Base-by-base conservation (phyloP, 108 stramenopile species). In the Aureococcus anophagefferens region DNA sequence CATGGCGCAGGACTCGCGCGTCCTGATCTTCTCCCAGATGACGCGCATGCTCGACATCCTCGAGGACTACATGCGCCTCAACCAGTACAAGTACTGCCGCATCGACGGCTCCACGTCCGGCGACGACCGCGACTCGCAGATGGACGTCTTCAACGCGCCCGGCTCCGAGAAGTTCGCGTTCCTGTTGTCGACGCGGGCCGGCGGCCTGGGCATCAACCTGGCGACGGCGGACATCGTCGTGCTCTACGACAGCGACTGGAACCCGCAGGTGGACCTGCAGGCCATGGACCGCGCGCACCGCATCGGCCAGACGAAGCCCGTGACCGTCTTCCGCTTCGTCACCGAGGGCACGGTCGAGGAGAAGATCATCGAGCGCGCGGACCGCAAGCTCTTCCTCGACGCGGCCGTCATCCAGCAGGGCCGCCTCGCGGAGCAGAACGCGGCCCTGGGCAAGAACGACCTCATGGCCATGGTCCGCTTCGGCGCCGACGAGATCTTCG, bases 371-470 rank as follows among this genome's bases (percentile, higher is more conserved):
- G 96, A 99, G 79, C 87, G 98, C 33, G 98, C 98, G 4, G 96
- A 97, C 76, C 84, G 91, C 34, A 99, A 99, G 84, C 89, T 99
- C 21, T 99, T 96, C 79, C 85, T 99, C 44, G 98, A 99, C 76
- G 97, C 98, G 30, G 96, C 96, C 33, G 97, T 99, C 34, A 96
- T 99, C 77, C 97, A 99, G 84, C 97, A 96, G 80, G 95, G 92
- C 13, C 85, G 93, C 33, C 78, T 98, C 29, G 90, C 91, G 28
- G 93, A 98, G 73, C 89, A 95, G 74, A 82, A 94, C 80, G 77
- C 85, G 30, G 81, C 87, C 30, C 77, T 96, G 46, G 86, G 85
- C 77, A 94, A 96, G 82, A 88, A 87, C 34, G 98, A 99, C 67
- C 84, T 99, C 35, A 94, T 96, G 96, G 86, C 91, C 71, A 97